A percentile compares a stretch with the other conserved stretches of the same genome.
Conservation (phyloP, 257 asterid genomes). For the Ophiorrhiza pumila region DNA sequence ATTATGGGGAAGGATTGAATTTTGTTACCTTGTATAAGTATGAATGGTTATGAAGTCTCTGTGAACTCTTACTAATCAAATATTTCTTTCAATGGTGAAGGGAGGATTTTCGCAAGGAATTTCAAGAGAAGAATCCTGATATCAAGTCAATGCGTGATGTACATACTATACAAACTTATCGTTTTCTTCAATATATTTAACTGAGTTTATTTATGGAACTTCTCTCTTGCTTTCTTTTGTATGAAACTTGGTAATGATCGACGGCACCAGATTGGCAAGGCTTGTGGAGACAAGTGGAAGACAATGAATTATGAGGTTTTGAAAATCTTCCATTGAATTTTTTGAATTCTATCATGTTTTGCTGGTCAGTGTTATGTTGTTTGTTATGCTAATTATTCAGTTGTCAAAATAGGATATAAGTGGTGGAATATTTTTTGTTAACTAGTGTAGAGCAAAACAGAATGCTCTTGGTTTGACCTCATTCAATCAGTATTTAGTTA, state of each 20-base stretch:
- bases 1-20: neutral
- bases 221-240: neutral
- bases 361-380: no score
- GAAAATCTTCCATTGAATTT: conserved; percentile 2
- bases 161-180: conserved; percentile 22
- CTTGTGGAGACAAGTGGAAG: conserved; percentile 97
- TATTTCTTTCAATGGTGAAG: conserved; percentile 33
- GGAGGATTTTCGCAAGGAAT: conserved; percentile 96
- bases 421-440: neutral
- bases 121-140: conserved; percentile 75
- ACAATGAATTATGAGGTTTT: conserved; percentile 86
- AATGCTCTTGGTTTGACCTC: neutral
- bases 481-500: neutral
- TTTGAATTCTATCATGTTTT: neutral
- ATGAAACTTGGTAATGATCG: conserved; percentile 14
- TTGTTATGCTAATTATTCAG: neutral
- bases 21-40: neutral
- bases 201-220: conserved; percentile 9
- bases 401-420: neutral
- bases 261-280: conserved; percentile 78
- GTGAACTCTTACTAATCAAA: conserved; percentile 6
- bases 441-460: neutral
- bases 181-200: neutral
- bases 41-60: neutral
- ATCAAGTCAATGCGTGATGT: conserved; percentile 92